Evolutionary conservation across 768 basidiomycete species (phyloP).

Genomic region (Ephemerocybe angulata): DNA sequence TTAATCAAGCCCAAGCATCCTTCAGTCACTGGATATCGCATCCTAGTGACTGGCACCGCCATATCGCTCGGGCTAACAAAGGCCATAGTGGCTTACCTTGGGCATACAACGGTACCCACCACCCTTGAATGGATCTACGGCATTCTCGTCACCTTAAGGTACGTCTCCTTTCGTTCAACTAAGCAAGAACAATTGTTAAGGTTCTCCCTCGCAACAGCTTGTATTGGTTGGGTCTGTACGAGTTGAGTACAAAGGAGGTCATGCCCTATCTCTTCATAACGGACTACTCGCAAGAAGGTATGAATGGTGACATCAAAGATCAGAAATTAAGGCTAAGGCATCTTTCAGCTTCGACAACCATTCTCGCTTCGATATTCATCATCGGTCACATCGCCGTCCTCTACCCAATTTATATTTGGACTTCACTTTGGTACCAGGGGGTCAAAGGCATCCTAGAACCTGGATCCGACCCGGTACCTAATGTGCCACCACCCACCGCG

Average conservation of each 20-base stretch:
- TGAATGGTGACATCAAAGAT: neutral
- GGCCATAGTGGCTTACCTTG: slow-evolving; percentile 6
- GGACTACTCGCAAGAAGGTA: neutral
- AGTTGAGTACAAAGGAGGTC: slow-evolving; percentile 1
- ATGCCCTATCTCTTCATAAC: slow-evolving; percentile 6
- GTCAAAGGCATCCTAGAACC: neutral
- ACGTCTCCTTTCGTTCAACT: neutral
- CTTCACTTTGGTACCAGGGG: neutral
- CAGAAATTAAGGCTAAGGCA: neutral
- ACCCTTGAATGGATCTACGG: slow-evolving; percentile 12
- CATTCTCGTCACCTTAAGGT: slow-evolving; percentile 6
- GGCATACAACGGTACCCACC: neutral
- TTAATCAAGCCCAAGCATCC: slow-evolving; percentile 7
- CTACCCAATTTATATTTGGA: neutral
- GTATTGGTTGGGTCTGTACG: slow-evolving; percentile 8
- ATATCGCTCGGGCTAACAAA: slow-evolving; percentile 9
- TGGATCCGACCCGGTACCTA: neutral
- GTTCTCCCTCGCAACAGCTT: neutral
- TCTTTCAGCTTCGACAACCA: neutral
- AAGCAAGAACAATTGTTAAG: neutral
- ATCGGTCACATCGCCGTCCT: neutral
- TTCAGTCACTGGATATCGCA: slow-evolving; percentile 9
- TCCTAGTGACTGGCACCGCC: slow-evolving; percentile 5
- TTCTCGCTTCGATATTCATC: neutral
- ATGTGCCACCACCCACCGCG: neutral